Conservation (phyloP, 2,329 filamentous ascomycete species). For the Epicoccum nigrum region DNA sequence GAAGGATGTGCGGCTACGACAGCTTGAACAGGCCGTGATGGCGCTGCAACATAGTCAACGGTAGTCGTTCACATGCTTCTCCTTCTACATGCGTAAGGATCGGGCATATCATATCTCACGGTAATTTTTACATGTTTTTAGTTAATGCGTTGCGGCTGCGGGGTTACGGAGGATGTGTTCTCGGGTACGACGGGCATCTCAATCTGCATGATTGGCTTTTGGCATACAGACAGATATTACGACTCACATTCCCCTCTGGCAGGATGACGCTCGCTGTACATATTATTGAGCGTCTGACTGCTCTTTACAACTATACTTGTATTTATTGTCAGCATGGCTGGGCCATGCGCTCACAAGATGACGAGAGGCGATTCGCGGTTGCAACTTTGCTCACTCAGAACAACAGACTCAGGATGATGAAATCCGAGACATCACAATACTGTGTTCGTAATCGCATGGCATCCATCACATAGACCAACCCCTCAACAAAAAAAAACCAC, state of each 20-base stretch:
- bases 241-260: slow-evolving; percentile 24
- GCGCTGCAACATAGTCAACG: slow-evolving; percentile 39
- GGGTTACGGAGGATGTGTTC: neutral
- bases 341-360: slow-evolving; percentile 25
- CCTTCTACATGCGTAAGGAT: neutral
- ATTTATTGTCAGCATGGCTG: slow-evolving; percentile 26
- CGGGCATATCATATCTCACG: neutral
- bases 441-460: slow-evolving; percentile 16
- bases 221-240: slow-evolving; percentile 19
- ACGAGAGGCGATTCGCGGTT: neutral
- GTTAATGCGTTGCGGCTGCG: slow-evolving; percentile 7
- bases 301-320: slow-evolving; percentile 19
- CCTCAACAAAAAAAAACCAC: neutral
- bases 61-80: neutral
- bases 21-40: slow-evolving; percentile 45
- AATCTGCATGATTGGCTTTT: slow-evolving; percentile 11
- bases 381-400: slow-evolving; percentile 24
- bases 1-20: slow-evolving; percentile 47
- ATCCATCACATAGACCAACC: neutral
- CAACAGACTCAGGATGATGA: neutral
- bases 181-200: slow-evolving; percentile 4
- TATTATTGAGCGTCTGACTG: slow-evolving; percentile 31
- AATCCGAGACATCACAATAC: neutral
- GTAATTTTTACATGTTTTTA: slow-evolving; percentile 12
- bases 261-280: slow-evolving; percentile 42